A percentile compares a stretch with the other conserved stretches of the same genome.
Evolutionary conservation across 176 grass and related monocot genomes (phyloP).

Genomic region (Oryza glaberrima): DNA sequence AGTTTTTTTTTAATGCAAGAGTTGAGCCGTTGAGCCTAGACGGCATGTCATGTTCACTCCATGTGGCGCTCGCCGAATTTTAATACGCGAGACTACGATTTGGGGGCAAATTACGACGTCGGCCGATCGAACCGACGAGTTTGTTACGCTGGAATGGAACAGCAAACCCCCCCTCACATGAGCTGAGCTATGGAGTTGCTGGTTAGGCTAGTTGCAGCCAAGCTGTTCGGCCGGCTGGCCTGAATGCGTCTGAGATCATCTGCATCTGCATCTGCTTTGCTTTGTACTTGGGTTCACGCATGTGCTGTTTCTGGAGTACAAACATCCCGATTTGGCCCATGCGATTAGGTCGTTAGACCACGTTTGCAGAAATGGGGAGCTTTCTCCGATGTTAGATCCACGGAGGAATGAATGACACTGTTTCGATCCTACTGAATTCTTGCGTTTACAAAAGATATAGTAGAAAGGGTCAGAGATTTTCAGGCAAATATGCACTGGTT

Average conservation of each 20-base stretch:
- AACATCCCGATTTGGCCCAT: background rate
- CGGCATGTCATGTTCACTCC: slow-evolving; percentile 47
- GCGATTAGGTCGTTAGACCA: background rate
- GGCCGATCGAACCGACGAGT: background rate
- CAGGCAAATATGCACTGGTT: background rate
- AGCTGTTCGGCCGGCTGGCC: slow-evolving; percentile 29
- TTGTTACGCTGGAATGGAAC: background rate
- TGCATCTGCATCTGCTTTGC: background rate
- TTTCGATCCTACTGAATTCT: background rate
- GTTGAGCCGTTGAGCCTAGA: background rate
- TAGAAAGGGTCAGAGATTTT: background rate
- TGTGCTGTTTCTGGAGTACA: background rate
- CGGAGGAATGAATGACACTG: background rate
- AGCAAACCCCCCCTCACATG: background rate
- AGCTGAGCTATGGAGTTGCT: background rate
- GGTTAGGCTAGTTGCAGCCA: background rate
- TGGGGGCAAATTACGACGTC: background rate
- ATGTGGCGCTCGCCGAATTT: slow-evolving; percentile 40
- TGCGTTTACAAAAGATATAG: background rate
- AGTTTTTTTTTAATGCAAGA: background rate
- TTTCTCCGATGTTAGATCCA: background rate
- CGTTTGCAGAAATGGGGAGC: background rate
- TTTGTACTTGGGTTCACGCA: background rate
- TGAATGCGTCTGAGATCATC: background rate
- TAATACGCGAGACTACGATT: slow-evolving; percentile 31